Evolutionary conservation across 169 alveolate species (phyloP).

Genomic region (Perkinsus chesapeaki): DNA sequence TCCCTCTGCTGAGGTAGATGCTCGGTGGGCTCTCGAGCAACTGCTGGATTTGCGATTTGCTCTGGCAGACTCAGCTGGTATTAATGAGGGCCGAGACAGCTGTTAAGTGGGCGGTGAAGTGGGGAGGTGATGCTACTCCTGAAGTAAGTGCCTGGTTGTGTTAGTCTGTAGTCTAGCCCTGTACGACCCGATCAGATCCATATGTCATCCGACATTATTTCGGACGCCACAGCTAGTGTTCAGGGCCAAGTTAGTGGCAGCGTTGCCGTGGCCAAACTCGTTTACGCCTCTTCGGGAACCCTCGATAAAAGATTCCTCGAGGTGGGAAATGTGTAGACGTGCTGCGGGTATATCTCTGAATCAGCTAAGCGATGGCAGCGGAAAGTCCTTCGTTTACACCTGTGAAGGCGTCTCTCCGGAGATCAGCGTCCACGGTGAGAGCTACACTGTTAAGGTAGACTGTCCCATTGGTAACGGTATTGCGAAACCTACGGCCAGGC

Average conservation of each 20-base stretch:
- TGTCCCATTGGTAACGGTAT: neutral
- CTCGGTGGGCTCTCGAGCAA: neutral
- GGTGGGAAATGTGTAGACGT: neutral
- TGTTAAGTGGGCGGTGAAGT: neutral
- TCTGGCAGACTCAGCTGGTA: neutral
- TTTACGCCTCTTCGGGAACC: neutral
- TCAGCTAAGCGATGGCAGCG: neutral
- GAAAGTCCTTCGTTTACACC: neutral
- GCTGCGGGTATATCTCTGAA: neutral
- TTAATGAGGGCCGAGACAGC: neutral
- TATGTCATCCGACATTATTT: neutral
- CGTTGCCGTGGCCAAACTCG: neutral
- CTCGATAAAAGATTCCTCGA: neutral
- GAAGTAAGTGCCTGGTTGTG: neutral
- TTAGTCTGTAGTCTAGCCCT: neutral
- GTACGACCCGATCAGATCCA: neutral
- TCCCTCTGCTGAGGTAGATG: neutral
- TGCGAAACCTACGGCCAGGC: neutral
- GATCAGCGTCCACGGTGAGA: neutral
- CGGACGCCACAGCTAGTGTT: neutral
- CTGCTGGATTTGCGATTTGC: neutral
- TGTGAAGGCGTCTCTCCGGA: neutral
- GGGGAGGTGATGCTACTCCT: neutral
- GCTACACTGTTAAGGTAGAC: neutral
- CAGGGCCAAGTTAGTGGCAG: neutral